Base-by-base conservation (phyloP, 257 asterid genomes). In the Forsythia suspensa region DNA sequence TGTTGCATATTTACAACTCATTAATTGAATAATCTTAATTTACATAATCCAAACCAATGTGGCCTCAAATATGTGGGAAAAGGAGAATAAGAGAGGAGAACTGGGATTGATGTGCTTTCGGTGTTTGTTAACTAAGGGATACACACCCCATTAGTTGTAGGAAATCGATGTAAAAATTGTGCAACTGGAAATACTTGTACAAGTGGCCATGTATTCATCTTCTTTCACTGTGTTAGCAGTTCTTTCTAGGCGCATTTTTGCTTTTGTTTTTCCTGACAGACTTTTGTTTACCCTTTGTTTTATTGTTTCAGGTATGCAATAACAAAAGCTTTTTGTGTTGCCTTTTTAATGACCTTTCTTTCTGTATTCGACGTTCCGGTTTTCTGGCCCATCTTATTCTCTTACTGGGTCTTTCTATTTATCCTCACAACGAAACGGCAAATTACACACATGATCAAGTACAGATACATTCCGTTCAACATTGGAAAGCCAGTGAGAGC, bases 341-440 rank as follows among this genome's bases (percentile, higher is more conserved):
- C 97, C 78, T 91, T 94, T 84, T 76, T 83, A 36, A 88, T 92
- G 96, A 94, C 97, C 79, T 87, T 88, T 89, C 83, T 94, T 72
- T 92, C 97, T 44, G 69, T 91, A 44, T 92, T 94, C 18, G 98
- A 94, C 73, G 97, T 94, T 77, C 97, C 97, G 1, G 98, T 92
- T 55, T 94, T 89, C 86, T 94, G 98, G 98, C 98, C 98, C 39
- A 92, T 91, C 78, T 76, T 94, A 15, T 84, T 94, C 84, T 88
- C 81, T 82, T 92, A 92, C 90, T 91, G 97, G 97, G 37, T 87
- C 78, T 94, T 94, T 34, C 91, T 94, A 46, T 88, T 94, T 74
- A 85, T 90, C 79, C 97, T 94, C 37, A 92, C 98, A n/a, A 92
- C 87, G 92, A 91, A 93, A 88, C 89, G 97, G 79, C 97, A 87